Evolutionary conservation across 495 filamentous ascomycete species (phyloP), one percentile per base, ranked within the genome.

Genomic region (Lasiosphaeria miniovina): DNA sequence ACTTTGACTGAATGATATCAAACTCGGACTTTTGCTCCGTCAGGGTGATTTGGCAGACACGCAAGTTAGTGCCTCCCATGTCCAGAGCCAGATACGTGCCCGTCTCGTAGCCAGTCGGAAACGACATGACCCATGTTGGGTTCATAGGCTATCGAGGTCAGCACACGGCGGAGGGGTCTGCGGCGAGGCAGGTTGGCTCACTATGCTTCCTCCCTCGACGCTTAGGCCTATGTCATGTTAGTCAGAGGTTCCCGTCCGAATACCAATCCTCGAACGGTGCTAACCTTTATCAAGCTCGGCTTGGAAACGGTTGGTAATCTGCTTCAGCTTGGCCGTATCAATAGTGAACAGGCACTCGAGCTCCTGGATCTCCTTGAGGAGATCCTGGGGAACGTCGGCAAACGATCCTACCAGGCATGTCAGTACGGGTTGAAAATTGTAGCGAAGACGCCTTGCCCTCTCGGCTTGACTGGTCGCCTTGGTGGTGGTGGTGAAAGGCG

Each of bases 1-100:
- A 98, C 74, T 98, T 98, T 62, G 93, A 97, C 78, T 98, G 94
- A 64, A 93, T 96, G 68, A 98, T 98, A 69, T 98, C 94, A 76
- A 98, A 98, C 71, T 93, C 91, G 50, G 94, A 95, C 79, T 91
- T 90, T 74, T 90, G 85, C 56, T 96, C 86, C 31, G 90, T 90
- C 69, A 98, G 77, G 62, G 86, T 90, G 70, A 98, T 93, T 73
- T 98, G 91, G 78, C 94, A 98, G 66, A 98, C 95, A 70, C 94
- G 91, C 58, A 98, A 82, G 71, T 98, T 98, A 71, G 94, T 98
- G 65, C 94, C 94, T 59, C 94, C 94, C 95, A 98, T 97, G 71
- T 98, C 94, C 36, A 98, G 81, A 64, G 94, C 94, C 50, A 98
- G 80, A 73, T 86, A 98, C 43, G 90, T 96, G 61, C 94, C 94